Evolutionary conservation across 2,329 filamentous ascomycete genomes (phyloP).

Genomic region (Phyllosticta paracitricarpa): DNA sequence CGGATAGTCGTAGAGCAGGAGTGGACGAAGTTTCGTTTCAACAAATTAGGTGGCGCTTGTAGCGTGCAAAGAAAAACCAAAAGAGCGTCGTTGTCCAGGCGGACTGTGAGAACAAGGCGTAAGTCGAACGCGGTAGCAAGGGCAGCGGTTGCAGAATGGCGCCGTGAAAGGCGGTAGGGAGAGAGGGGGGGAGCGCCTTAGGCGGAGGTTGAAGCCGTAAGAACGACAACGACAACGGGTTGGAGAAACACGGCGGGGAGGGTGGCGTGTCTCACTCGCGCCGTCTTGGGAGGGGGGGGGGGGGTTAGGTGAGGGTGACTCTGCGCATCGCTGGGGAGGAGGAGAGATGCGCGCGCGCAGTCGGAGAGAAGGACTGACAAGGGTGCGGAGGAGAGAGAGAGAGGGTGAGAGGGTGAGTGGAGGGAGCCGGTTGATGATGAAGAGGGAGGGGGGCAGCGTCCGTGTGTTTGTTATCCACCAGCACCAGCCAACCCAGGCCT

Average conservation of each 20-base stretch:
- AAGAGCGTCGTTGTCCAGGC: slow-evolving; percentile 6
- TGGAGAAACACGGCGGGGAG: background rate
- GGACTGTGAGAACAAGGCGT: background rate
- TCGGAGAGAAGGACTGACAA: background rate
- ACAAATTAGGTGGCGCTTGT: slow-evolving; percentile 6
- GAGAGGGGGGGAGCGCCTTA: background rate
- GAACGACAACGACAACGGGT: background rate
- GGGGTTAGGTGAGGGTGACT: slow-evolving; percentile 4
- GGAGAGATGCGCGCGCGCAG: slow-evolving; percentile 5
- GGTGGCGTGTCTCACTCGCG: slow-evolving; percentile 9
- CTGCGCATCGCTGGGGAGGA: slow-evolving; percentile 4
- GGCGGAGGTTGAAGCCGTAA: background rate
- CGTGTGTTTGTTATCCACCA: background rate
- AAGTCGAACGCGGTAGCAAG: slow-evolving; percentile 1
- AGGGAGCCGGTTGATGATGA: background rate
- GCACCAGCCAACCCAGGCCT: background rate
- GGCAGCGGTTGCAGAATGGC: background rate
- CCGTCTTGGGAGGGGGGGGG: background rate
- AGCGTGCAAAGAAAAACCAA: slow-evolving; percentile 2
- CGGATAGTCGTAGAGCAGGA: background rate
- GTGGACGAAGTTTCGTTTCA: slow-evolving; percentile 4
- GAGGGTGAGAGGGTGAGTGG: background rate
- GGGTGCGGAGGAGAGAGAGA: background rate
- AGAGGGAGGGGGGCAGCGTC: background rate
- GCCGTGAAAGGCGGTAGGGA: background rate